These are phyloP conservation scores for Neurospora cerealis DNA, from an alignment of 495 filamentous ascomycete genomes.

Conservation along the genomic window DNA sequence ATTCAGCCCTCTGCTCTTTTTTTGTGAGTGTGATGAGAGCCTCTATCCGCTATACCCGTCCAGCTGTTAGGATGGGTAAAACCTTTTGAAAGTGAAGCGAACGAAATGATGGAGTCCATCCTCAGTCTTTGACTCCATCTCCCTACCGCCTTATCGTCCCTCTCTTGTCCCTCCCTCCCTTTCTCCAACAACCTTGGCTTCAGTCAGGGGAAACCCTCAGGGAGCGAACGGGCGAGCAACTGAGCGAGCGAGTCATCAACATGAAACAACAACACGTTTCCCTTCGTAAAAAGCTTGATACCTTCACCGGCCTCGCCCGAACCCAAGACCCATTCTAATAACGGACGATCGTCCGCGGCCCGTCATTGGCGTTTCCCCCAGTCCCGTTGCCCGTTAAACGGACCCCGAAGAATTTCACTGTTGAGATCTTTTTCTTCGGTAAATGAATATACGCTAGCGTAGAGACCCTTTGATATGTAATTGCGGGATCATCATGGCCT, in stretches of 20 bases:
- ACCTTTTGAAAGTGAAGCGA: not conserved
- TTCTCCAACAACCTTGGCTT: not conserved
- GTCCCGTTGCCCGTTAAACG: not conserved
- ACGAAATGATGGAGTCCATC: not conserved
- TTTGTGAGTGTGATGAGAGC: not conserved
- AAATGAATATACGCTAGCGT: not conserved
- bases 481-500: not conserved
- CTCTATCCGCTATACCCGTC: not conserved
- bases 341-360: not conserved
- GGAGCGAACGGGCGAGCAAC: not conserved
- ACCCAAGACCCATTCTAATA: not conserved
- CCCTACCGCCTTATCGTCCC: not conserved
- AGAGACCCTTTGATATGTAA: not conserved
- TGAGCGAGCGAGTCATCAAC: not conserved
- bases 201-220: not conserved
- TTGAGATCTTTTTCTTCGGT: too few relatives aligned
- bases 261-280: not conserved
- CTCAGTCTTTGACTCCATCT: not conserved
- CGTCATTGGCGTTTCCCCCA: not conserved
- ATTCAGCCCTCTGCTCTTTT: not conserved
- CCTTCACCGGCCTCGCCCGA: not conserved
- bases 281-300: not conserved
- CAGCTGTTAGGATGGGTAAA: not conserved
- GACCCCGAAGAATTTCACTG: not conserved
- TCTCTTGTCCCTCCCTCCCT: not conserved